These are phyloP conservation scores for Prosopis cineraria DNA, from an alignment of 306 rosid species.

Conservation along the genomic window DNA sequence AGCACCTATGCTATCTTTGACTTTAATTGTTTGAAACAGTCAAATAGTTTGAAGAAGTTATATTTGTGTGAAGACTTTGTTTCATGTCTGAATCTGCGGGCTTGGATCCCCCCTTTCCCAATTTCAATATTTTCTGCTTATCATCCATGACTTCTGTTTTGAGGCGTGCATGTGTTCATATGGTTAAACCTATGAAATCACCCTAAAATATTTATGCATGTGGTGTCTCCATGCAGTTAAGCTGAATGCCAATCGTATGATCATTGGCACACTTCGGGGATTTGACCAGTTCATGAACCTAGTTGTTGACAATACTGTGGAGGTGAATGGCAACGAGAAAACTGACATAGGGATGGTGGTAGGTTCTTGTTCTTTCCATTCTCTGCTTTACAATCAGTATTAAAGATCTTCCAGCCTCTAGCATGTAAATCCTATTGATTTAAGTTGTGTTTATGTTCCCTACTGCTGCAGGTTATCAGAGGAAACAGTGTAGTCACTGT, in stretches of 20 bases:
- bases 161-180: not conserved
- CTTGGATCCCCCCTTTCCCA: not conserved
- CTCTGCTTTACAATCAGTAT: not conserved
- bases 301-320: slow-evolving; percentile 90
- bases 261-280: slow-evolving; percentile 91
- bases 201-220: not conserved
- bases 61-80: not conserved
- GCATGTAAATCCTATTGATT: not conserved
- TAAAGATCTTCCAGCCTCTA: not conserved
- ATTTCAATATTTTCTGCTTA: not conserved
- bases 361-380: slow-evolving; percentile 37
- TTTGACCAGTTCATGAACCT: slow-evolving; percentile 98
- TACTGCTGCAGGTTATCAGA: slow-evolving; percentile 76
- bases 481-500: slow-evolving; percentile 99
- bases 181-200: not conserved
- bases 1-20: not conserved
- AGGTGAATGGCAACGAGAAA: slow-evolving; percentile 86
- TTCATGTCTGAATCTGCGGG: not conserved
- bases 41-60: not conserved
- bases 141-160: not conserved
- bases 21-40: not conserved
- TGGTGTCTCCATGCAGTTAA: slow-evolving; percentile 62
- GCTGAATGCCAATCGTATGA: slow-evolving; percentile 87
- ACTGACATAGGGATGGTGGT: slow-evolving; percentile 98
- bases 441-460: slow-evolving; percentile 4